Percentiles rank a stretch among this genome's conserved stretches.
Evolutionary conservation across 768 basidiomycete genomes (phyloP).

Genomic region (Xerocomus spinulosus): DNA sequence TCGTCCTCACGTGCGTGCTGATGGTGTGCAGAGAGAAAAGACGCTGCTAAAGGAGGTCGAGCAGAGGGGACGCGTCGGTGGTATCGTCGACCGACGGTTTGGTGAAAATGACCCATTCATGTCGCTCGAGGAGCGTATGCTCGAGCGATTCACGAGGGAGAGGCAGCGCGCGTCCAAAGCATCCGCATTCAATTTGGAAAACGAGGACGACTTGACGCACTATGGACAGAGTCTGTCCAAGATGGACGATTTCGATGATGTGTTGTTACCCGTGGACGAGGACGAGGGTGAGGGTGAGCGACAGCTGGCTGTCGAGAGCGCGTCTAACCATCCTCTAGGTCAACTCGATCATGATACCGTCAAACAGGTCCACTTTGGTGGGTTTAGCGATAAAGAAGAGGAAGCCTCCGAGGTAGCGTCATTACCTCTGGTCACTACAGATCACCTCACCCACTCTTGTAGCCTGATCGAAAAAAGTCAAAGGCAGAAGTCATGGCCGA

Average conservation of each 20-base stretch:
- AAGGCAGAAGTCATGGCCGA: slow-evolving; percentile 98
- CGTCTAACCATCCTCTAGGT: slow-evolving; percentile 36
- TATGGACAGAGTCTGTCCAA: slow-evolving; percentile 86
- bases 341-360: slow-evolving; percentile 68
- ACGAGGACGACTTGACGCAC: slow-evolving; percentile 87
- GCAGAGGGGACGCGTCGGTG: slow-evolving; percentile 75
- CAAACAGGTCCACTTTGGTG: slow-evolving; percentile 74
- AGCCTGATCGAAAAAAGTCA: slow-evolving; percentile 83
- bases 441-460: slow-evolving; percentile 5
- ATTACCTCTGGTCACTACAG: too few relatives aligned
- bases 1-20: slow-evolving; percentile 2
- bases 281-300: slow-evolving; percentile 45
- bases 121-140: slow-evolving; percentile 94
- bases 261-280: slow-evolving; percentile 50
- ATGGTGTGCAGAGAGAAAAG: slow-evolving; percentile 63
- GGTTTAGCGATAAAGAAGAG: slow-evolving; percentile 69
- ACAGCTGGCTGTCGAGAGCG: not conserved
- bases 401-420: too few relatives aligned
- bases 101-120: slow-evolving; percentile 92
- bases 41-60: slow-evolving; percentile 85
- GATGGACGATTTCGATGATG: slow-evolving; percentile 77
- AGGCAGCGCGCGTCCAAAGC: slow-evolving; percentile 75
- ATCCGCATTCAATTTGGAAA: slow-evolving; percentile 82
- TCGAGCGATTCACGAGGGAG: slow-evolving; percentile 93
- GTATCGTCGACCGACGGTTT: slow-evolving; percentile 90